A percentile compares a stretch with the other conserved stretches of the same genome.
Conservation (phyloP, 768 basidiomycete species). For the Boletus huronensis region DNA sequence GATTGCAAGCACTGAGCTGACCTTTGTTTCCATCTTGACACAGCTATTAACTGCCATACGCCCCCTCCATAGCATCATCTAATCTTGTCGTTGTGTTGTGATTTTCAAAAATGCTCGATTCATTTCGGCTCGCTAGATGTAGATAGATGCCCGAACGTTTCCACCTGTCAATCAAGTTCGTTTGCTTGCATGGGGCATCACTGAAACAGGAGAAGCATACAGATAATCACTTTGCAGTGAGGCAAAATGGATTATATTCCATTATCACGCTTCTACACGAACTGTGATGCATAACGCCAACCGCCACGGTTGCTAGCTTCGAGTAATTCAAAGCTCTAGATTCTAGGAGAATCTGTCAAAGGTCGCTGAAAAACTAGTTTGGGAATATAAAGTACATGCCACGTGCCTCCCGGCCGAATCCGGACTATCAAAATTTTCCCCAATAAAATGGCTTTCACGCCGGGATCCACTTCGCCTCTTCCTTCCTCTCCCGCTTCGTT, state of each 20-base stretch:
- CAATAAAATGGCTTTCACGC: conserved; percentile 25
- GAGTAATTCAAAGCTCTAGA: background rate
- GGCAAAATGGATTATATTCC: too few relatives aligned
- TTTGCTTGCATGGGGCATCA: background rate
- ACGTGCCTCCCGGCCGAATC: conserved; percentile 32
- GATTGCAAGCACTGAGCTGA: conserved; percentile 38
- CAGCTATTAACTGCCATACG: background rate
- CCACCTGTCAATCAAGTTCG: background rate
- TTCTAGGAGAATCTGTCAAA: too few relatives aligned
- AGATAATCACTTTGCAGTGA: too few relatives aligned
- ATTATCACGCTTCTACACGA: too few relatives aligned
- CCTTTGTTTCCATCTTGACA: background rate
- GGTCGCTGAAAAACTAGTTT: background rate
- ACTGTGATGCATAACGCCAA: background rate
- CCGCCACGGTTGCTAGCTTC: background rate
- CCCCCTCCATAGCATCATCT: background rate
- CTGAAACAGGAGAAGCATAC: too few relatives aligned
- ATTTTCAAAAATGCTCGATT: background rate
- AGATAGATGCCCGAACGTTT: too few relatives aligned
- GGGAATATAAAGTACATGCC: background rate
- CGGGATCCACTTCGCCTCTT: background rate
- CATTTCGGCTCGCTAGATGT: background rate
- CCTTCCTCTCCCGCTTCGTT: background rate
- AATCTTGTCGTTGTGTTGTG: background rate
- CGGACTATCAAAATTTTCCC: conserved; percentile 15